These are phyloP conservation scores for Hemileia vastatrix DNA, from an alignment of 1,284 basidiomycete species.

Conservation along the genomic window DNA sequence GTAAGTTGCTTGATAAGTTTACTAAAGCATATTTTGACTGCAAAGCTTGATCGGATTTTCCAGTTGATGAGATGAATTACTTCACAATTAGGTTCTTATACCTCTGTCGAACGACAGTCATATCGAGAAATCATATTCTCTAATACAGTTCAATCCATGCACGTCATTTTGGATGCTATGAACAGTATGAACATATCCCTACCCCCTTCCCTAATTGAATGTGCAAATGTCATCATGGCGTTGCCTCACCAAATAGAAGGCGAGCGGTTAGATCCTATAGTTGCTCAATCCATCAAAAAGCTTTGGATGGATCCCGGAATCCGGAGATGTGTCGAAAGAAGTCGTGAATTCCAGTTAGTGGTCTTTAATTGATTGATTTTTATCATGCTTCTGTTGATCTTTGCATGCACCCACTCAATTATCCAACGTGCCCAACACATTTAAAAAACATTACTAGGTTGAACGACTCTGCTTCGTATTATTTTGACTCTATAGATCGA, in stretches of 20 bases:
- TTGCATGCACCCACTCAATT: too few relatives aligned
- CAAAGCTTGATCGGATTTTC: neutral
- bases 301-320: conserved; percentile 86
- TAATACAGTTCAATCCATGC: conserved; percentile 81
- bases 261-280: conserved; percentile 65
- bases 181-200: conserved; percentile 61
- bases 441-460: too few relatives aligned
- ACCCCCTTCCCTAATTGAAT: conserved; percentile 57
- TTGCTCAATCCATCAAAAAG: conserved; percentile 68
- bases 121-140: conserved; percentile 97
- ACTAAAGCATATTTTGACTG: neutral
- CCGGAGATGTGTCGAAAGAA: conserved; percentile 68
- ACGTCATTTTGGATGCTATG: conserved; percentile 85
- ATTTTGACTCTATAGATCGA: conserved; percentile 24
- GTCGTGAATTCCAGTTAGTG: conserved; percentile 78
- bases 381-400: too few relatives aligned
- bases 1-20: neutral
- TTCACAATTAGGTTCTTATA: conserved; percentile 57
- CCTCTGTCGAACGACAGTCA: conserved; percentile 77
- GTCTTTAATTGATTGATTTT: too few relatives aligned
- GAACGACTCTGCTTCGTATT: conserved; percentile 5
- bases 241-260: conserved; percentile 76
- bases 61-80: neutral
- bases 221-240: conserved; percentile 64
- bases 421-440: too few relatives aligned